Evolutionary conservation across 1,284 basidiomycete species (phyloP), one percentile per base, ranked within the genome.

Genomic region (Ganoderma boninense): DNA sequence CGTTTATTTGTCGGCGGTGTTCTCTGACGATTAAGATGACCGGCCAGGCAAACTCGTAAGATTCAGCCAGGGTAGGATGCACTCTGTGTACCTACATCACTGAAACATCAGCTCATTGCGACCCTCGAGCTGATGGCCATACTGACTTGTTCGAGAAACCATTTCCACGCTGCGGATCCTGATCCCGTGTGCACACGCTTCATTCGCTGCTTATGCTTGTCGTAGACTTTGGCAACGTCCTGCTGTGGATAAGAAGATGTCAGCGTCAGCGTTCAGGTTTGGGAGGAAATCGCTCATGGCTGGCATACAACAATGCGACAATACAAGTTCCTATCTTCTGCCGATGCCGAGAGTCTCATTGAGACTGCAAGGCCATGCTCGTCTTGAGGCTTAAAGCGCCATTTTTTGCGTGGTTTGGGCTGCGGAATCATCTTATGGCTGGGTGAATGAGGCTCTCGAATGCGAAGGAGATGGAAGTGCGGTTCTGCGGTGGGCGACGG

Each of bases 1-100:
- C 29, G 4, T 26, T 2, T 32, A n/a, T 38, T 26, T 57, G 43
- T 16, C 42, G 18, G 20, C 49, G 57, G 20, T 65, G 64, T 10
- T 0, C 59, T 1, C 13, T n/a, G 11, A 62, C 60, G 62, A 70
- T 66, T 26, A 32, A n/a, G 16, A 5, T 13, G 2, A 67, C 38
- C 0, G 69, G 69, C 69, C 69, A 70, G 18, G 57, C 65, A n/a
- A 61, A 56, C 8, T 64, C 44, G 26, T 61, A 70, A 4, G 26
- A 29, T 8, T 61, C 54, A 18, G 67, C n/a, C 26, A 56, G 54
- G 11, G 23, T 20, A 64, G 62, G 32, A 65, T 56, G 29, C 65
- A 57, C 14, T 64, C 23, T 26, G 29, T 32, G 54, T 56, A 32
- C 2, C 54, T 16, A 29, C 8, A 16, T n/a, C 26, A 32, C 14